Evolutionary conservation across 2,329 filamentous ascomycete species (phyloP).

Genomic region (Colletotrichum trifolii): DNA sequence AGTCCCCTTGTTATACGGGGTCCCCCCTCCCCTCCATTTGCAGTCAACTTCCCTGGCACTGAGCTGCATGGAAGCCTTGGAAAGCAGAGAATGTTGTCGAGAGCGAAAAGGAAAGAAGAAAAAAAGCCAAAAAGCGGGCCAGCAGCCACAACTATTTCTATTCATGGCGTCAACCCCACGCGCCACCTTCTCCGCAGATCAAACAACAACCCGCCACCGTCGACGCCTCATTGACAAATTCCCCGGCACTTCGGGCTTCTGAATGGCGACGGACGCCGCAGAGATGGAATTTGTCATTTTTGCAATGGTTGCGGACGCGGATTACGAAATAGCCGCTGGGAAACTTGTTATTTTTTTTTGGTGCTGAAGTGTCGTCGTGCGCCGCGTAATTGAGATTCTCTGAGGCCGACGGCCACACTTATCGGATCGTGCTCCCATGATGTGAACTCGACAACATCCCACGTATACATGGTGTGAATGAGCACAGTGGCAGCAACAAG

Average conservation of each 20-base stretch:
- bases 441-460: no score
- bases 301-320: background rate
- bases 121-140: background rate
- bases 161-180: background rate
- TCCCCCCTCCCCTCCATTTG: no score
- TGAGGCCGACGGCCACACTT: no score
- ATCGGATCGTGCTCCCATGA: no score
- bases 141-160: constrained; percentile 3
- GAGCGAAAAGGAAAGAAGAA: background rate
- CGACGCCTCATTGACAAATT: constrained; percentile 17
- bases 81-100: constrained; percentile 5
- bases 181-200: background rate
- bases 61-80: constrained; percentile 31
- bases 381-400: no score
- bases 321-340: no score
- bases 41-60: background rate
- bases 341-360: no score
- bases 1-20: constrained; percentile 3
- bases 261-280: constrained; percentile 4
- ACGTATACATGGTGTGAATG: no score
- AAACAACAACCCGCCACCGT: background rate
- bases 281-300: background rate
- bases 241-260: constrained; percentile 8
- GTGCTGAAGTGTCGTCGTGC: no score
- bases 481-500: no score